Conservation (phyloP, 768 basidiomycete species). For the Kwoniella shandongensis region DNA sequence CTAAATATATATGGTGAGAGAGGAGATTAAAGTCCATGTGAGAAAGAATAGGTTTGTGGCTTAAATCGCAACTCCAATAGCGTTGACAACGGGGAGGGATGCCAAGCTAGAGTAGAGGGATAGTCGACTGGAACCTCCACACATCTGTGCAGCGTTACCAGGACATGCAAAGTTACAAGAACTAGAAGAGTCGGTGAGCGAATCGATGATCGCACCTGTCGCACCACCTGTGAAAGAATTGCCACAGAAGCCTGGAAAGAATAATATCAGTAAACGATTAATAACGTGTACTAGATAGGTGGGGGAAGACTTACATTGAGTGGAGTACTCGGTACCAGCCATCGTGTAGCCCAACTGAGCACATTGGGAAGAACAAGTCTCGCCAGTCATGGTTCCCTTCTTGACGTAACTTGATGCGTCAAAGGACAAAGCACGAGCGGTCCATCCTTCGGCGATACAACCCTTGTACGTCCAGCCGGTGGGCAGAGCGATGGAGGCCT, state of each 20-base stretch:
- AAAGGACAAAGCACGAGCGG: conserved; percentile 25
- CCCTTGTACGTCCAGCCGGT: conserved; percentile 37
- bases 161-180: conserved; percentile 20
- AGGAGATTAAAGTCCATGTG: no score
- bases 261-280: conserved; percentile 26
- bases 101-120: conserved; percentile 15
- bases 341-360: conserved; percentile 26
- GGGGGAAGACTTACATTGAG: conserved; percentile 23
- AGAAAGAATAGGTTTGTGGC: no score
- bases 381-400: conserved; percentile 17
- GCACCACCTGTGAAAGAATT: conserved; percentile 23
- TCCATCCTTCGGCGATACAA: conserved; percentile 34
- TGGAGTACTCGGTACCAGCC: conserved; percentile 35
- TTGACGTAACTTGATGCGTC: conserved; percentile 27
- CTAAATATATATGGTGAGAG: no score
- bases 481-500: conserved; percentile 19
- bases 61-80: no score
- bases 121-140: conserved; percentile 16
- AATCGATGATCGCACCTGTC: conserved; percentile 33
- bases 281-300: not conserved
- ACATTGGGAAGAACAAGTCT: conserved; percentile 30
- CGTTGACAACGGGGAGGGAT: conserved; percentile 2
- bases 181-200: conserved; percentile 12
- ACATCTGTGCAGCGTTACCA: conserved; percentile 18
- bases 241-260: conserved; percentile 27